phyloP scores from a whole-genome alignment of 202 grass and related monocot genomes.

The Bolboschoenoplectus hybrid region DNA sequence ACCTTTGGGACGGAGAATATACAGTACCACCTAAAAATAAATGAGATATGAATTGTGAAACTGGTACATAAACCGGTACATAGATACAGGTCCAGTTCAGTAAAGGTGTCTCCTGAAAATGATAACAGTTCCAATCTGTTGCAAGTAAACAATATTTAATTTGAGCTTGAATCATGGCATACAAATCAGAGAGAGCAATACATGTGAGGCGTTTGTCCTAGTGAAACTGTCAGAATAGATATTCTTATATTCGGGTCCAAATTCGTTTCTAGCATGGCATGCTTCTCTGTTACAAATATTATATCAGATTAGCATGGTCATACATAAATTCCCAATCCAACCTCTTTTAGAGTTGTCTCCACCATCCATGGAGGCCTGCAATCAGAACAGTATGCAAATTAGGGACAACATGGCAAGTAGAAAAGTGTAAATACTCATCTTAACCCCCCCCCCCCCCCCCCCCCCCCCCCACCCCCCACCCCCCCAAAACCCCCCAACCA shows the following conservation, averaged over 20 bases:
- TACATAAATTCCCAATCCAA: conserved; percentile 78
- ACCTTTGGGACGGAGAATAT: no score
- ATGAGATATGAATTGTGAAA: no score
- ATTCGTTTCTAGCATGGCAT: not conserved
- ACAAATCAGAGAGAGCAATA: not conserved
- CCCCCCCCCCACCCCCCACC: no score
- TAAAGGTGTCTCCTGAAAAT: no score
- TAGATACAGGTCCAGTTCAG: no score
- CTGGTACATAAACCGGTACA: no score
- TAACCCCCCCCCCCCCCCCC: not conserved
- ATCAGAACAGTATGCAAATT: conserved; percentile 40
- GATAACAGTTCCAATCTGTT: no score
- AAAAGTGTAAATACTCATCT: not conserved
- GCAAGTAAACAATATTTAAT: not conserved
- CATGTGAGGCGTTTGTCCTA: not conserved
- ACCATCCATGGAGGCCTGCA: conserved; percentile 85
- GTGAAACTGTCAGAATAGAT: not conserved
- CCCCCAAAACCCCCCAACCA: no score
- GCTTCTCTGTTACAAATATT: not conserved
- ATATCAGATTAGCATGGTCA: conserved; percentile 32
- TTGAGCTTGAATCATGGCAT: not conserved
- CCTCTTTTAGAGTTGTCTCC: conserved; percentile 80
- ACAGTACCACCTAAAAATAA: no score
- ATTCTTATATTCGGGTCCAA: not conserved
- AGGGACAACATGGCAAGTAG: not conserved